Evolutionary conservation across 2,329 filamentous ascomycete species (phyloP).

Genomic region (Ilyonectria mors-panacis): DNA sequence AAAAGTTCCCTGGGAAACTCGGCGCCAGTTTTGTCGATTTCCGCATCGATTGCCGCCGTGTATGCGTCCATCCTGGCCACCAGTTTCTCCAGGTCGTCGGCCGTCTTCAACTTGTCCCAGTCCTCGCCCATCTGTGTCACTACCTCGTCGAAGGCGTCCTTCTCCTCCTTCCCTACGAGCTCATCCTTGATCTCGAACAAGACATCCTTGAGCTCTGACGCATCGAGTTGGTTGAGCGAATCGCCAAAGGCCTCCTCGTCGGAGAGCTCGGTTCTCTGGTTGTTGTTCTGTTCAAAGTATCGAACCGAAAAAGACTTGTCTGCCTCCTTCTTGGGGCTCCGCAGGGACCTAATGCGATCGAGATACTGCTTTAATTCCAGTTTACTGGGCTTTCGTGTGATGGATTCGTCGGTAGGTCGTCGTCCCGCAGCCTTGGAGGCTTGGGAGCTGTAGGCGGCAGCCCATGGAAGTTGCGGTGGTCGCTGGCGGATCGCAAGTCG

Average conservation of each 20-base stretch:
- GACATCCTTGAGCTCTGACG: conserved; percentile 54
- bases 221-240: conserved; percentile 55
- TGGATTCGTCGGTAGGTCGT: conserved; percentile 30
- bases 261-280: conserved; percentile 55
- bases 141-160: conserved; percentile 54
- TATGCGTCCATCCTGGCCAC: conserved; percentile 54
- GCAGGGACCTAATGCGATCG: conserved; percentile 48
- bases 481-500: conserved; percentile 50
- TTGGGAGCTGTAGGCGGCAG: conserved; percentile 53
- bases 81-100: conserved; percentile 54
- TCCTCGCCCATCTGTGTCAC: conserved; percentile 52
- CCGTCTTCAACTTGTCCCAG: conserved; percentile 50
- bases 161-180: conserved; percentile 54
- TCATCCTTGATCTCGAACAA: conserved; percentile 57
- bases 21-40: conserved; percentile 52
- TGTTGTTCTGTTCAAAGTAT: conserved; percentile 64
- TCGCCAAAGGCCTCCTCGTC: conserved; percentile 59
- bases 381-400: conserved; percentile 45
- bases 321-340: conserved; percentile 33
- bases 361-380: conserved; percentile 49
- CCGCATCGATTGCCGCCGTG: conserved; percentile 52
- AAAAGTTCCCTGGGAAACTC: conserved; percentile 52
- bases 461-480: conserved; percentile 45
- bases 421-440: conserved; percentile 42
- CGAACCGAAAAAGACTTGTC: conserved; percentile 54